phyloP scores from a whole-genome alignment of 1,139 yeast species.

The Diutina catenulata region DNA sequence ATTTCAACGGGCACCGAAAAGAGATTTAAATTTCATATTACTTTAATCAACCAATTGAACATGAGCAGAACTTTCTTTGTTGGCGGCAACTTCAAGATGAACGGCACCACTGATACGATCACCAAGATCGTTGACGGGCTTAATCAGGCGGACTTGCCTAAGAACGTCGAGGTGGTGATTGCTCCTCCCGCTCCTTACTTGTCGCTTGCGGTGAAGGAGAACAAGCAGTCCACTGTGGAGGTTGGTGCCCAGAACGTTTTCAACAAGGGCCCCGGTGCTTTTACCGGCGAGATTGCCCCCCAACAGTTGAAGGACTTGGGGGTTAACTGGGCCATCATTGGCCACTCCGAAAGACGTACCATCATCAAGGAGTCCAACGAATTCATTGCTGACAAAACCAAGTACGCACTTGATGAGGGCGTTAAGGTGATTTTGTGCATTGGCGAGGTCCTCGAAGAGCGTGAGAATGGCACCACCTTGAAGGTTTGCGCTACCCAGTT shows the following conservation, averaged over 20 bases:
- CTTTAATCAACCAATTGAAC: neutral
- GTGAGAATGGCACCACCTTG: slow-evolving; percentile 78
- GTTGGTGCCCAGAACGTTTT: slow-evolving; percentile 89
- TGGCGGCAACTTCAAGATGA: slow-evolving; percentile 99
- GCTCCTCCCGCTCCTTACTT: slow-evolving; percentile 96
- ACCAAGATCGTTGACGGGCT: slow-evolving; percentile 72
- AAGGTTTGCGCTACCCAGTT: slow-evolving; percentile 84
- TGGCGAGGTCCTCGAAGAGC: slow-evolving; percentile 95
- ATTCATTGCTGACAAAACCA: slow-evolving; percentile 87
- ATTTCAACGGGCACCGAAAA: no score
- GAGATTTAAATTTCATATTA: no score
- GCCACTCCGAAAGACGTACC: slow-evolving; percentile 99
- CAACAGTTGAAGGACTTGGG: slow-evolving; percentile 85
- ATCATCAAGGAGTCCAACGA: slow-evolving; percentile 85
- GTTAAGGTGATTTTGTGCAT: slow-evolving; percentile 87
- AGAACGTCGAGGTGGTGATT: slow-evolving; percentile 78
- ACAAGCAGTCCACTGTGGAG: slow-evolving; percentile 61
- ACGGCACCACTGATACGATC: slow-evolving; percentile 86
- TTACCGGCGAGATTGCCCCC: slow-evolving; percentile 94
- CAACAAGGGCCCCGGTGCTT: slow-evolving; percentile 87
- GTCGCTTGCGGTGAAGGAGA: slow-evolving; percentile 55
- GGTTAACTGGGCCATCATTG: slow-evolving; percentile 89
- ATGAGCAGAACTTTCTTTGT: slow-evolving; percentile 91
- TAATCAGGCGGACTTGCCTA: slow-evolving; percentile 66
- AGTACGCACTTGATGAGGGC: slow-evolving; percentile 84